phyloP scores from a whole-genome alignment of 2,329 filamentous ascomycete species.

The Beauveria pseudobassiana region DNA sequence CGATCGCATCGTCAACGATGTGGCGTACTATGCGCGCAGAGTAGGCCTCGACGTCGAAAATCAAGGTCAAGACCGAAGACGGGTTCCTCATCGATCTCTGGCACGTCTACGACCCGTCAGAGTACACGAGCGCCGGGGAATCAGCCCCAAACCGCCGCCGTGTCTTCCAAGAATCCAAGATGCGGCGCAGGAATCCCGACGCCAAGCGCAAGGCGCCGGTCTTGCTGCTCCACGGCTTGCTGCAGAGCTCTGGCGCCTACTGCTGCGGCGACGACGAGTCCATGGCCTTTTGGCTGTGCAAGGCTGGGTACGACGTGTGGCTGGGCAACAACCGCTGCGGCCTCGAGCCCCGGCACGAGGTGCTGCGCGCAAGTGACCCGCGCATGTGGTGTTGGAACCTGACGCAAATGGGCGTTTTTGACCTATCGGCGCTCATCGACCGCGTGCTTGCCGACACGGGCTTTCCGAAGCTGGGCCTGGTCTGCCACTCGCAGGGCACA shows the following conservation, averaged over 20 bases:
- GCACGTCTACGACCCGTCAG: constrained; percentile 80
- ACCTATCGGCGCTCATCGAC: constrained; percentile 73
- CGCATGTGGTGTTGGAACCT: constrained; percentile 98
- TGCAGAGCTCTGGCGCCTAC: constrained; percentile 83
- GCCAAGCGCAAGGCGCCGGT: constrained; percentile 67
- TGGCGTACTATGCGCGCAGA: constrained; percentile 77
- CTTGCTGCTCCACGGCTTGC: constrained; percentile 76
- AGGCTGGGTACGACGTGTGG: constrained; percentile 92
- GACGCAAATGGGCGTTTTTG: constrained; percentile 84
- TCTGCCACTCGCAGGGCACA: constrained; percentile 87
- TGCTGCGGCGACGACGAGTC: constrained; percentile 86
- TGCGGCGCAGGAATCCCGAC: constrained; percentile 27
- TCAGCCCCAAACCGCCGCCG: constrained; percentile 42
- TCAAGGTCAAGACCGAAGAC: constrained; percentile 85
- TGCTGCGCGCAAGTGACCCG: constrained; percentile 67
- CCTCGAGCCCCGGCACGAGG: constrained; percentile 67
- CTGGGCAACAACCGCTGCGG: constrained; percentile 90
- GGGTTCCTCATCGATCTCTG: constrained; percentile 85
- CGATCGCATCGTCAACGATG: constrained; percentile 71
- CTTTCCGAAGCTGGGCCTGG: constrained; percentile 72
- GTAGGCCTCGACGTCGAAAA: constrained; percentile 79
- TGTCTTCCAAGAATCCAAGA: constrained; percentile 45
- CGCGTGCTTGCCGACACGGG: constrained; percentile 76
- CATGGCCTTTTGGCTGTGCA: constrained; percentile 85
- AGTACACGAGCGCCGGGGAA: constrained; percentile 47